A percentile compares a stretch with the other conserved stretches of the same genome.
Evolutionary conservation across 169 alveolate species (phyloP).

Genomic region (Plasmodium vinckei): DNA sequence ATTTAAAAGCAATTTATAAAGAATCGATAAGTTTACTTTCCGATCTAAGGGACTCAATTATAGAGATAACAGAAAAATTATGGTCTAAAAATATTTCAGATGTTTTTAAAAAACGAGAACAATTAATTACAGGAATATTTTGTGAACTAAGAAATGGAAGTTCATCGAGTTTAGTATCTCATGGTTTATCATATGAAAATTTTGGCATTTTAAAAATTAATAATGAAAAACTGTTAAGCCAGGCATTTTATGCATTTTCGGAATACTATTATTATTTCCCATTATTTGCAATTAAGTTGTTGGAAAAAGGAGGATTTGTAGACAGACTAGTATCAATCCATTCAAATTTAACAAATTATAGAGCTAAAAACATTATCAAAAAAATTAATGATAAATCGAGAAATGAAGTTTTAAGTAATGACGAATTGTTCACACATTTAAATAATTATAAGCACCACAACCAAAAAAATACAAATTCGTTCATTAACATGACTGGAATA

Average conservation of each 20-base stretch:
- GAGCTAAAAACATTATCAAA: constrained; percentile 39
- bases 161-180: constrained; percentile 15
- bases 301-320: constrained; percentile 49
- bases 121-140: constrained; percentile 39
- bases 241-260: constrained; percentile 57
- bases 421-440: constrained; percentile 11
- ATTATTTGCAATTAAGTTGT: constrained; percentile 14
- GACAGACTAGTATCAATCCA: constrained; percentile 48
- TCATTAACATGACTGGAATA: constrained; percentile 18
- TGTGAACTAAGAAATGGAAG: constrained; percentile 72
- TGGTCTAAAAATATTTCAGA: constrained; percentile 55
- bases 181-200: constrained; percentile 51
- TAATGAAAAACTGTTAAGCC: constrained; percentile 28
- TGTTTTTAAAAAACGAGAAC: constrained; percentile 69
- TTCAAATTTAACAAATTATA: constrained; percentile 36
- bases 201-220: constrained; percentile 46
- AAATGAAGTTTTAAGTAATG: constrained; percentile 64
- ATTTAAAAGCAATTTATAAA: constrained; percentile 42
- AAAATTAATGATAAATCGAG: constrained; percentile 45
- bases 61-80: constrained; percentile 30
- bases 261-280: constrained; percentile 64
- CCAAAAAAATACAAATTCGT: background rate
- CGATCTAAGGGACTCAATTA: constrained; percentile 37
- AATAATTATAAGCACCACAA: constrained; percentile 44
- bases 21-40: constrained; percentile 20